Conservation (phyloP, 176 grass and related monocot genomes). For the Triticum urartu region DNA sequence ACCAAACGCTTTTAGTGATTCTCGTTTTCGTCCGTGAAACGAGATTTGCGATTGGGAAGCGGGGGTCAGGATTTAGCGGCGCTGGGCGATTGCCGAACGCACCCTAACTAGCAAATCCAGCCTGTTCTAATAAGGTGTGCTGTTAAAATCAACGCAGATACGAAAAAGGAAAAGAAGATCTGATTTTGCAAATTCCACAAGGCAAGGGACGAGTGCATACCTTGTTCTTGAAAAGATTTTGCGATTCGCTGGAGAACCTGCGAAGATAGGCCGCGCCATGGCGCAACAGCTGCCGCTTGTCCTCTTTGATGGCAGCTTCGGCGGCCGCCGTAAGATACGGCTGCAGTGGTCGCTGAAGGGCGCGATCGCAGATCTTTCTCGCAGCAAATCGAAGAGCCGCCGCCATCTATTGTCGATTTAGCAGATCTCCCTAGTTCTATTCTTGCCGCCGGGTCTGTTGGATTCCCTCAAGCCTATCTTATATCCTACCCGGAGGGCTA, state of each 20-base stretch:
- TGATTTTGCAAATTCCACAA: background rate
- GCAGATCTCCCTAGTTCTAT: background rate
- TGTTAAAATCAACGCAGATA: background rate
- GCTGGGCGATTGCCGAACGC: too few relatives aligned
- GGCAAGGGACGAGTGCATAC: background rate
- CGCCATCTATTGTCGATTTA: background rate
- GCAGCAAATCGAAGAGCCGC: background rate
- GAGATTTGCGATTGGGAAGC: too few relatives aligned
- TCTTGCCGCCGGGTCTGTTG: background rate
- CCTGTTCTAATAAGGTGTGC: too few relatives aligned
- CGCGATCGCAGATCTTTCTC: background rate
- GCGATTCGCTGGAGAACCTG: background rate
- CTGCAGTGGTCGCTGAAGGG: background rate
- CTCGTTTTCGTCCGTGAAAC: too few relatives aligned
- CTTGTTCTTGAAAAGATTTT: background rate
- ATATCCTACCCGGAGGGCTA: too few relatives aligned
- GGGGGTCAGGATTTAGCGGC: too few relatives aligned
- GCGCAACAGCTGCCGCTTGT: background rate
- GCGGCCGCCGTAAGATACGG: background rate
- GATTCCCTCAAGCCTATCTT: too few relatives aligned
- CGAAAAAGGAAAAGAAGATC: background rate
- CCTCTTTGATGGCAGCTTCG: background rate
- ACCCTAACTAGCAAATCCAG: background rate
- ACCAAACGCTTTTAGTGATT: too few relatives aligned
- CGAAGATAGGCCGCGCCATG: background rate